Percentiles rank a stretch among this genome's conserved stretches.
These are phyloP conservation scores for Vishniacozyma victoriae DNA, from an alignment of 768 basidiomycete species.

Conservation along the genomic window DNA sequence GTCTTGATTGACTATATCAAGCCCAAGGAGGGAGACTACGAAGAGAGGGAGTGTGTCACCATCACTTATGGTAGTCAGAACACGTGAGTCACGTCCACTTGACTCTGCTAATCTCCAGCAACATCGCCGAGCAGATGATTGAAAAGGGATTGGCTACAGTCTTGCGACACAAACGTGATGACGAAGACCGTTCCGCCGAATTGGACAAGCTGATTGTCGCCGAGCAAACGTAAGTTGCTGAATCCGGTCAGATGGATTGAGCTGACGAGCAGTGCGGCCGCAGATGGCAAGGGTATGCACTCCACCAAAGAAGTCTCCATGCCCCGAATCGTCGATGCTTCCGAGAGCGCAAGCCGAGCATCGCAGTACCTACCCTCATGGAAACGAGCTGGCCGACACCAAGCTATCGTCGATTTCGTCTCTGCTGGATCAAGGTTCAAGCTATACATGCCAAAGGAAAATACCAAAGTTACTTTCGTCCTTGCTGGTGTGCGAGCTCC, in stretches of 20 bases:
- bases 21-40: slow-evolving; percentile 85
- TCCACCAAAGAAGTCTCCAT: slow-evolving; percentile 81
- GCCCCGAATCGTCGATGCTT: slow-evolving; percentile 79
- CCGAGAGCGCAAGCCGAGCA: slow-evolving; percentile 74
- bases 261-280: slow-evolving; percentile 57
- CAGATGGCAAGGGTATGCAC: slow-evolving; percentile 78
- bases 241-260: slow-evolving; percentile 1
- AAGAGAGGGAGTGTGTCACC: slow-evolving; percentile 87
- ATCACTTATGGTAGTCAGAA: slow-evolving; percentile 76
- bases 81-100: slow-evolving; percentile 53
- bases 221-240: slow-evolving; percentile 69
- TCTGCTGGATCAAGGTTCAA: slow-evolving; percentile 94
- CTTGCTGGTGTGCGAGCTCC: slow-evolving; percentile 87
- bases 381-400: slow-evolving; percentile 77
- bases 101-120: slow-evolving; percentile 52
- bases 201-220: slow-evolving; percentile 94
- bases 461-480: slow-evolving; percentile 86
- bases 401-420: slow-evolving; percentile 87
- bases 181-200: slow-evolving; percentile 91
- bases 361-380: slow-evolving; percentile 82
- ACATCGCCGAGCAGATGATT: slow-evolving; percentile 84
- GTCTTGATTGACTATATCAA: slow-evolving; percentile 75
- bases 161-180: slow-evolving; percentile 86
- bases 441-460: slow-evolving; percentile 84
- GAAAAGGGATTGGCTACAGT: slow-evolving; percentile 88